phyloP scores from a whole-genome alignment of 2,329 filamentous ascomycete species.

The Epichloe typhina region DNA sequence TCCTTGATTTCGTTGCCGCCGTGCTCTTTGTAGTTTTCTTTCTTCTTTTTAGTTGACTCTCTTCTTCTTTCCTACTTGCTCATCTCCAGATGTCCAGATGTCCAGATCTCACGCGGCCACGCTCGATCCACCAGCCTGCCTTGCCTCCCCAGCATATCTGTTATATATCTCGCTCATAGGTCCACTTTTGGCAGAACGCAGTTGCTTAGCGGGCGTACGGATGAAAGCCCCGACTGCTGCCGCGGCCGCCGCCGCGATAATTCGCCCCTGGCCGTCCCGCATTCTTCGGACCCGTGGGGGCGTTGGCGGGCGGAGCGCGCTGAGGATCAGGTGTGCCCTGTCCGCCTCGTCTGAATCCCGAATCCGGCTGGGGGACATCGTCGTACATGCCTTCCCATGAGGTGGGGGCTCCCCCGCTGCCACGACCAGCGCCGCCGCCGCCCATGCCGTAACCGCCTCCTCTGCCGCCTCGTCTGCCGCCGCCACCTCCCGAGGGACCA shows the following conservation, averaged over 20 bases:
- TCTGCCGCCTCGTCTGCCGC: slow-evolving; percentile 11
- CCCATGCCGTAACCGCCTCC: slow-evolving; percentile 16
- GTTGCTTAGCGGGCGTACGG: slow-evolving; percentile 44
- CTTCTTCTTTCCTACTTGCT: not conserved
- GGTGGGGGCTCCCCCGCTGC: slow-evolving; percentile 53
- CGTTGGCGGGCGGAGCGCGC: slow-evolving; percentile 40
- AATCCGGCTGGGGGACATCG: slow-evolving; percentile 79
- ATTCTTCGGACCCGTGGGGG: slow-evolving; percentile 93
- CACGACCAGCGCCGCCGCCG: slow-evolving; percentile 21
- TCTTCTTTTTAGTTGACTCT: not conserved
- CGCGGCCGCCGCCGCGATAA: slow-evolving; percentile 79
- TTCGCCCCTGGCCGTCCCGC: slow-evolving; percentile 83
- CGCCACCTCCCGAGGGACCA: slow-evolving; percentile 10
- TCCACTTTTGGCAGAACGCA: no score
- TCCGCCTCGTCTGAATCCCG: slow-evolving; percentile 29
- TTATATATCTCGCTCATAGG: no score
- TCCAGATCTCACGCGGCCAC: no score
- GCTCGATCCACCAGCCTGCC: no score
- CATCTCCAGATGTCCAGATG: not conserved
- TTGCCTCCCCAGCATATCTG: no score
- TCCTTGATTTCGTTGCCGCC: no score
- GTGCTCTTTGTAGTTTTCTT: not conserved
- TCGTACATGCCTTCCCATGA: slow-evolving; percentile 99
- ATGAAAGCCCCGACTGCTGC: slow-evolving; percentile 63
- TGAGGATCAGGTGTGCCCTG: slow-evolving; percentile 28